Conservation (phyloP, 805 yeast genomes). For the Hanseniaspora nectarophila region DNA sequence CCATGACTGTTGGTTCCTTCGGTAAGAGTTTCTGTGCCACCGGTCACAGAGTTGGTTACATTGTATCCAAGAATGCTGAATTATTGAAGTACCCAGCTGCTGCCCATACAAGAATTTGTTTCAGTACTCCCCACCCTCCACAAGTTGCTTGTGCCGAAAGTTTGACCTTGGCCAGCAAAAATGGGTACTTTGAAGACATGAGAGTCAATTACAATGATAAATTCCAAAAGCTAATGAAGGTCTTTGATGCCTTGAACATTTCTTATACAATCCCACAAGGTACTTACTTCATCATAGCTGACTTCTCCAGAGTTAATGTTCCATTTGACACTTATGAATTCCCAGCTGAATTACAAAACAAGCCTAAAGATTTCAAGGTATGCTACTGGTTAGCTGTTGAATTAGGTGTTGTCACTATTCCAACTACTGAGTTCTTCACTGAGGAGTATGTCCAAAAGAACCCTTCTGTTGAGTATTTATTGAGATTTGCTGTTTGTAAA, state of each 20-base stretch:
- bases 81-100: slow-evolving; percentile 67
- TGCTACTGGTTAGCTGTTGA: slow-evolving; percentile 91
- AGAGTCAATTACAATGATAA: slow-evolving; percentile 58
- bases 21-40: slow-evolving; percentile 98
- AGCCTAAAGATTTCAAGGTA: slow-evolving; percentile 75
- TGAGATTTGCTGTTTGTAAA: slow-evolving; percentile 94
- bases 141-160: slow-evolving; percentile 88
- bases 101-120: slow-evolving; percentile 92
- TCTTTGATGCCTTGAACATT: slow-evolving; percentile 74
- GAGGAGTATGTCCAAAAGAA: slow-evolving; percentile 70
- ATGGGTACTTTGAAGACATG: slow-evolving; percentile 58
- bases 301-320: slow-evolving; percentile 67
- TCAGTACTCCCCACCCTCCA: slow-evolving; percentile 78
- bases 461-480: slow-evolving; percentile 67
- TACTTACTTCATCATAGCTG: slow-evolving; percentile 83
- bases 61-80: slow-evolving; percentile 67
- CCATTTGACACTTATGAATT: slow-evolving; percentile 54
- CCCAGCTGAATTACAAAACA: slow-evolving; percentile 54
- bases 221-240: slow-evolving; percentile 57
- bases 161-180: slow-evolving; percentile 46
- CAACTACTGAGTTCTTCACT: slow-evolving; percentile 49
- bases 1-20: slow-evolving; percentile 89
- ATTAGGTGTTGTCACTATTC: slow-evolving; percentile 89
- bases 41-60: slow-evolving; percentile 98
- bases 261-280: slow-evolving; percentile 91